Percentiles rank a stretch among this genome's conserved stretches.
phyloP scores from a whole-genome alignment of 371 early-diverging fungal species.

The Lichtheimia corymbifera region DNA sequence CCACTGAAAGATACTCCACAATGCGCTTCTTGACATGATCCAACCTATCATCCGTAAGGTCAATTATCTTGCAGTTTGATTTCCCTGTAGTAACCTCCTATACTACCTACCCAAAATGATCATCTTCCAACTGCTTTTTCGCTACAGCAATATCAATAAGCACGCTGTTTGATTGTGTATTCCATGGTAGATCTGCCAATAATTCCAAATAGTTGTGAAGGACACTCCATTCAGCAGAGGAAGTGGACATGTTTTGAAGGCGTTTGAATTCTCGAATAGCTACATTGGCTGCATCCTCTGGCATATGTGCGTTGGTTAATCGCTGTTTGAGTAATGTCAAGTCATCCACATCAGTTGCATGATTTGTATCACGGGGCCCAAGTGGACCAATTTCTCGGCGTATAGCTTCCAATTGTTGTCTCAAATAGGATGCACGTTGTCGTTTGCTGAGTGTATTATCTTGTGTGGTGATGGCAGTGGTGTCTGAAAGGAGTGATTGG shows the following conservation, averaged over 20 bases:
- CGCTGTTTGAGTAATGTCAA: slow-evolving; percentile 54
- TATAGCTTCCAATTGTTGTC: slow-evolving; percentile 75
- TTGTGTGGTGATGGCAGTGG: slow-evolving; percentile 55
- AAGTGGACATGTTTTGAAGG: slow-evolving; percentile 69
- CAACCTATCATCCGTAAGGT: slow-evolving; percentile 27
- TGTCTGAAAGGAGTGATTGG: slow-evolving; percentile 75
- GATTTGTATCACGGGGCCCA: background rate
- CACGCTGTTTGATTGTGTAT: slow-evolving; percentile 48
- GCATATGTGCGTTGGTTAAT: slow-evolving; percentile 61
- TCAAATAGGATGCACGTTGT: slow-evolving; percentile 77
- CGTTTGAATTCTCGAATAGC: slow-evolving; percentile 73
- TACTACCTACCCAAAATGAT: slow-evolving; percentile 70
- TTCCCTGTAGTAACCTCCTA: background rate
- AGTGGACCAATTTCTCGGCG: slow-evolving; percentile 46
- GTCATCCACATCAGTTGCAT: slow-evolving; percentile 55
- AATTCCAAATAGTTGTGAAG: slow-evolving; percentile 75
- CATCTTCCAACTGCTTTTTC: slow-evolving; percentile 67
- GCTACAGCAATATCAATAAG: slow-evolving; percentile 66
- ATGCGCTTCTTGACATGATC: slow-evolving; percentile 80
- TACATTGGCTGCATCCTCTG: slow-evolving; percentile 62
- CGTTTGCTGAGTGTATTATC: slow-evolving; percentile 76
- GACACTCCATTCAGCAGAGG: slow-evolving; percentile 81
- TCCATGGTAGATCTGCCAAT: slow-evolving; percentile 81
- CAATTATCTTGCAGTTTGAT: background rate
- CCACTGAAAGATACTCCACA: slow-evolving; percentile 78